Percentiles rank a stretch among this genome's conserved stretches.
phyloP scores from a whole-genome alignment of 306 rosid genomes.

The Senna siamea region DNA sequence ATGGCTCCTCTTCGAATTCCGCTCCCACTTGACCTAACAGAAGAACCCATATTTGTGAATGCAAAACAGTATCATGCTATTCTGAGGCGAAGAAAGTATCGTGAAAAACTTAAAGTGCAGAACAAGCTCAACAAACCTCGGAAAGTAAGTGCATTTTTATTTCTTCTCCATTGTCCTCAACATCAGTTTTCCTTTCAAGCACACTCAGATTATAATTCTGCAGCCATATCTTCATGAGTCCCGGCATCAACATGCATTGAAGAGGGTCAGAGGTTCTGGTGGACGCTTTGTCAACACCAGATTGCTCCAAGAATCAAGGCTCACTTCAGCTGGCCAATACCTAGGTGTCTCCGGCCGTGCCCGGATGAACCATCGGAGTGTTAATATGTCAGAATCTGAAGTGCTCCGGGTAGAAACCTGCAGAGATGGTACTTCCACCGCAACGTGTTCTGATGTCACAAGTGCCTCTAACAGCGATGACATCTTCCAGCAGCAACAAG shows the following conservation, averaged over 20 bases:
- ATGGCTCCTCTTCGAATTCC: conserved; percentile 55
- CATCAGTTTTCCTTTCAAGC: background rate
- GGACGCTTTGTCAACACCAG: conserved; percentile 74
- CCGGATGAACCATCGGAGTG: conserved; percentile 36
- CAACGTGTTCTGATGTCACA: conserved; percentile 28
- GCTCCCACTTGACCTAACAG: conserved; percentile 55
- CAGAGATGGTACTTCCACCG: conserved; percentile 44
- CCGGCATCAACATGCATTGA: conserved; percentile 72
- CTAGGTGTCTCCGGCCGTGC: conserved; percentile 31
- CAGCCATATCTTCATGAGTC: conserved; percentile 89
- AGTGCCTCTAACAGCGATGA: conserved; percentile 23
- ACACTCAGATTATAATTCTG: conserved; percentile 13
- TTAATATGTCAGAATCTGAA: conserved; percentile 42
- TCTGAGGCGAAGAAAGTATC: conserved; percentile 81
- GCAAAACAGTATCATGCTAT: conserved; percentile 92
- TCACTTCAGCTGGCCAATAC: conserved; percentile 32
- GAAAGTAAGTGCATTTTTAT: conserved; percentile 55
- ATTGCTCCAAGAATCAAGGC: conserved; percentile 43
- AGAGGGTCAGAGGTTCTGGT: conserved; percentile 74
- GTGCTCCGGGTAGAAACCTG: conserved; percentile 46
- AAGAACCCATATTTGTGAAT: conserved; percentile 82
- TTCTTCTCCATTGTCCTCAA: no score
- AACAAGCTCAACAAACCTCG: conserved; percentile 65
- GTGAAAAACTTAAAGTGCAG: conserved; percentile 78
- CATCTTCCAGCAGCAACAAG: conserved; percentile 46